Evolutionary conservation across 2,329 filamentous ascomycete genomes (phyloP).

Genomic region (Capronia americana): DNA sequence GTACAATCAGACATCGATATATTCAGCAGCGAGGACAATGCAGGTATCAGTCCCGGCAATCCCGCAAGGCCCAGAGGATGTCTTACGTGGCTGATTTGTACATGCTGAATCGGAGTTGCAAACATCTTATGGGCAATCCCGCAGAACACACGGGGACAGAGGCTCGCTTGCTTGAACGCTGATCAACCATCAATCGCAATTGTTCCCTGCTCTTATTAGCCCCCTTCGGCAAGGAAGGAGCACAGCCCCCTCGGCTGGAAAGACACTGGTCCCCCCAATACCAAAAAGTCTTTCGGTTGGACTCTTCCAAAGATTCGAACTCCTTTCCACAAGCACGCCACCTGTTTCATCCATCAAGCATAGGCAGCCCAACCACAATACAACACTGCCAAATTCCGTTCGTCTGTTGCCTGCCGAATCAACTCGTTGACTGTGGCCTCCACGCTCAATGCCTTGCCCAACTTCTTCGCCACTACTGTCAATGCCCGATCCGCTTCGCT

Average conservation of each 20-base stretch:
- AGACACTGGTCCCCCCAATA: too few relatives aligned
- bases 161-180: too few relatives aligned
- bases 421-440: slow-evolving; percentile 95
- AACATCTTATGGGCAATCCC: neutral
- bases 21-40: neutral
- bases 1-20: neutral
- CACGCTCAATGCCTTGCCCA: slow-evolving; percentile 91
- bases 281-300: neutral
- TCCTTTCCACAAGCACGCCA: too few relatives aligned
- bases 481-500: slow-evolving; percentile 90
- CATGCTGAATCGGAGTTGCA: neutral
- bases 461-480: slow-evolving; percentile 92
- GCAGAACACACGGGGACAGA: neutral
- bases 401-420: slow-evolving; percentile 94
- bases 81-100: neutral
- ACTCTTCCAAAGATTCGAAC: neutral
- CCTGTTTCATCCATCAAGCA: slow-evolving; percentile 42
- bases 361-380: slow-evolving; percentile 72
- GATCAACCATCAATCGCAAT: too few relatives aligned
- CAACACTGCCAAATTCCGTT: slow-evolving; percentile 86
- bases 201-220: too few relatives aligned
- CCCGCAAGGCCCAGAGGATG: neutral
- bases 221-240: too few relatives aligned
- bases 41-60: neutral
- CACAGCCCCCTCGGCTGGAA: too few relatives aligned